Percentiles rank a stretch among this genome's conserved stretches.
Conservation (phyloP, 1,284 basidiomycete species). For the Cutaneotrichosporon spelunceum region DNA sequence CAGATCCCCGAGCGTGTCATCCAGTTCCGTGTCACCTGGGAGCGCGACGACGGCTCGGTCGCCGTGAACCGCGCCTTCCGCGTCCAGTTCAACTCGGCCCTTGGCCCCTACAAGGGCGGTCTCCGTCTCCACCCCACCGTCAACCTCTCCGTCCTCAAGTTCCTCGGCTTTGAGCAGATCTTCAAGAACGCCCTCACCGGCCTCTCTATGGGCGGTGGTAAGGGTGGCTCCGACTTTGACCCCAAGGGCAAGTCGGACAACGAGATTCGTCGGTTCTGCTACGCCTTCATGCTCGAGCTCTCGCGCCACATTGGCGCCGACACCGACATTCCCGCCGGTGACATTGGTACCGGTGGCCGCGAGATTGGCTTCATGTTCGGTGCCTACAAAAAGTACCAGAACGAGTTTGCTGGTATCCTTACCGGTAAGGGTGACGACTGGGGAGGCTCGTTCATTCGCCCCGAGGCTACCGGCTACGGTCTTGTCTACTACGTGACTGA, state of each 20-base stretch:
- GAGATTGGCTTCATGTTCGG: constrained; percentile 71
- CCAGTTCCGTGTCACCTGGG: constrained; percentile 76
- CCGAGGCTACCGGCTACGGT: constrained; percentile 70
- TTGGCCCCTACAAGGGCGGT: constrained; percentile 80
- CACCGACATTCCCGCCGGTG: constrained; percentile 77
- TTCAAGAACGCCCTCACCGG: constrained; percentile 83
- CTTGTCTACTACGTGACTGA: constrained; percentile 72
- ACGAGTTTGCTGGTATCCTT: constrained; percentile 73
- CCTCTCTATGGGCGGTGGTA: constrained; percentile 70
- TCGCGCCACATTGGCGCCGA: constrained; percentile 67
- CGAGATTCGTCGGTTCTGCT: constrained; percentile 68
- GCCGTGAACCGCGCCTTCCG: constrained; percentile 75
- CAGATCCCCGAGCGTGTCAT: constrained; percentile 70
- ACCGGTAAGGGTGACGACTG: constrained; percentile 74
- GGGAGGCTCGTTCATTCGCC: constrained; percentile 69
- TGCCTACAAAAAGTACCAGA: constrained; percentile 69
- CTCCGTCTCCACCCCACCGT: constrained; percentile 73
- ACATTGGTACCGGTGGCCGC: constrained; percentile 67
- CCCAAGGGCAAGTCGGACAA: constrained; percentile 76
- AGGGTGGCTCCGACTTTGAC: constrained; percentile 71
- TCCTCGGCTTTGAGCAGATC: constrained; percentile 77
- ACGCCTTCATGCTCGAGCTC: constrained; percentile 70
- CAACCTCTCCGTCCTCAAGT: constrained; percentile 80
- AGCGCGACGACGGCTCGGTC: constrained; percentile 65
- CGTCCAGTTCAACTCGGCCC: constrained; percentile 77